A percentile compares a stretch with the other conserved stretches of the same genome.
These are phyloP conservation scores for Dendrobium officinale DNA, from an alignment of 106 monocot species.

Conservation along the genomic window DNA sequence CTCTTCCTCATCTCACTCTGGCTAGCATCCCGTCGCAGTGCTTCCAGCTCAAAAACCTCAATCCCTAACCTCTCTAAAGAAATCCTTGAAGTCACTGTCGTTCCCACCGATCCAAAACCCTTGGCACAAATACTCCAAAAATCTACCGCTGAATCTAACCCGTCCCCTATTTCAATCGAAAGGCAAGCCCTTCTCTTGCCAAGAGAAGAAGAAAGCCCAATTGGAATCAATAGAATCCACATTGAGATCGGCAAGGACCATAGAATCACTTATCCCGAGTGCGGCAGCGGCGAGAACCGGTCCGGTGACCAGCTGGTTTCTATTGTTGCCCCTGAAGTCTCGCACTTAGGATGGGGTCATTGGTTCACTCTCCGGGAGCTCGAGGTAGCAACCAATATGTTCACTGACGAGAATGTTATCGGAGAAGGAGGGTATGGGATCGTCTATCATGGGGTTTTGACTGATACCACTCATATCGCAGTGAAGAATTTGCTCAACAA, in stretches of 20 bases:
- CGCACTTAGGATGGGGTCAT: conserved; percentile 91
- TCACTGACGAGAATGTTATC: conserved; percentile 76
- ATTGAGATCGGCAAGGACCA: conserved; percentile 70
- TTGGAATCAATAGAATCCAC: conserved; percentile 41
- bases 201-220: conserved; percentile 11
- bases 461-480: conserved; percentile 57
- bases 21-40: conserved; percentile 28
- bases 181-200: conserved; percentile 8
- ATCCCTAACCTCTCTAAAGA: conserved; percentile 46
- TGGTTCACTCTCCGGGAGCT: conserved; percentile 93
- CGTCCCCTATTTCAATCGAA: conserved; percentile 8
- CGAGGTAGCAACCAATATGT: conserved; percentile 64
- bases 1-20: conserved; percentile 74
- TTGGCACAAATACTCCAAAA: conserved; percentile 7
- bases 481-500: conserved; percentile 95
- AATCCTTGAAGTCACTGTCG: conserved; percentile 40
- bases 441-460: conserved; percentile 79
- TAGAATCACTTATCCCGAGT: conserved; percentile 53
- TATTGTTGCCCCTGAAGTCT: conserved; percentile 50
- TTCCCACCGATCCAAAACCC: conserved; percentile 14
- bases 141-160: conserved; percentile 1
- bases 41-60: conserved; percentile 15
- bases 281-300: conserved; percentile 18
- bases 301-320: neutral
- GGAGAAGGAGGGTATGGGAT: conserved; percentile 93